Evolutionary conservation across 148 eudicot species (phyloP), one percentile per base, ranked within the genome.

Genomic region (Diospyros kaki): DNA sequence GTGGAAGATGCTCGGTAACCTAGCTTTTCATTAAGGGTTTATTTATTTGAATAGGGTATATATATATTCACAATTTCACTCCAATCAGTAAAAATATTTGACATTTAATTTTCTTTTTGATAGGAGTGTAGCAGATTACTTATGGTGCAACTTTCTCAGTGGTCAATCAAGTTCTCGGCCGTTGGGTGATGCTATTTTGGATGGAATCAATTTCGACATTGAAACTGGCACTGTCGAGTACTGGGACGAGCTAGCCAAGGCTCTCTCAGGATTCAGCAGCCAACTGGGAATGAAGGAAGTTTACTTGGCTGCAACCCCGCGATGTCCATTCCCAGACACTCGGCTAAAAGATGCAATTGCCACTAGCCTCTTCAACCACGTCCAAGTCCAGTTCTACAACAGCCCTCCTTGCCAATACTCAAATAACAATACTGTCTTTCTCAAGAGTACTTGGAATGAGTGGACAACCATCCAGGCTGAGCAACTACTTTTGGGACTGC

Each of bases 341-440:
- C 65, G 43, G 28, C n/a, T 94, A 43, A 87, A 87, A 2, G 62
- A 70, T 5, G 93, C 98, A 5, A 82, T 92, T 8, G 18, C 81
- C 3, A 89, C 93, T 0, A 83, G 87, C 11, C 76, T 88, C 2
- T 94, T 94, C 50, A 97, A 92, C 78, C 89, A 80, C n/a, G 91
- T 94, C 40, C 92, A 97, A 97, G 86, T 94, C 1, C 98, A 89
- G 69, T 94, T 92, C 58, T 94, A 94, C 65, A 89, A 90, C 77
- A 92, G 90, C 72, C 98, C 91, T 2, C 93, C 90, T 10, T 94
- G 98, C 69, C 86, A 84, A 45, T 94, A 87, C 74, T 28, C 52
- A 17, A 73, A 85, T 53, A 88, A 88, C 4, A 91, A 80, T 66
- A 72, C 53, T 46, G 76, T 75, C 2, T 86, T 86, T 42, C 82